phyloP scores from a whole-genome alignment of 2,329 filamentous ascomycete species.

The Penicillium sumatraense region DNA sequence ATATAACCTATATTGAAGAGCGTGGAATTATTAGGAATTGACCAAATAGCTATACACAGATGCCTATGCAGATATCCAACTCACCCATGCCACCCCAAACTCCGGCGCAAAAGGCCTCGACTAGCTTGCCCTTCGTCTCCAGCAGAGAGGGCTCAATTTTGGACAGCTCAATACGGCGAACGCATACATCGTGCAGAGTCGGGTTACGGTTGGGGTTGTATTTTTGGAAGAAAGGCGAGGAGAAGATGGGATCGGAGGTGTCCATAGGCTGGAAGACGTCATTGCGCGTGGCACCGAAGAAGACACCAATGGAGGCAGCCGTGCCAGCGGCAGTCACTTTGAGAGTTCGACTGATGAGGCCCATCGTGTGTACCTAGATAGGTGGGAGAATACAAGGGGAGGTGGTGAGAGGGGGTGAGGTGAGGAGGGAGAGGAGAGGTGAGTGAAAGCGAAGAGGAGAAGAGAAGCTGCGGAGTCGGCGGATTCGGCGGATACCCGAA shows the following conservation, averaged over 20 bases:
- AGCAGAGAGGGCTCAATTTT: constrained; percentile 69
- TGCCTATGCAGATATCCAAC: constrained; percentile 19
- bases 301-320: constrained; percentile 56
- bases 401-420: background rate
- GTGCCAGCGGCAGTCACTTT: constrained; percentile 53
- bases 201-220: constrained; percentile 69
- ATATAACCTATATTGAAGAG: constrained; percentile 40
- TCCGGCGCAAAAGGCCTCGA: constrained; percentile 69
- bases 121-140: constrained; percentile 63
- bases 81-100: constrained; percentile 69
- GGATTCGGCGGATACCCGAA: background rate
- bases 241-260: constrained; percentile 65
- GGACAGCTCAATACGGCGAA: constrained; percentile 65
- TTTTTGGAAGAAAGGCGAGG: constrained; percentile 59
- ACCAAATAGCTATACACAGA: background rate
- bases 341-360: constrained; percentile 52
- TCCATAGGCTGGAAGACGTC: constrained; percentile 64
- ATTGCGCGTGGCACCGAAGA: constrained; percentile 59
- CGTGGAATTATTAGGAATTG: too few species aligned
- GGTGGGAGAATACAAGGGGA: background rate
- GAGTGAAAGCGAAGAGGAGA: background rate
- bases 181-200: constrained; percentile 66
- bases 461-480: background rate
- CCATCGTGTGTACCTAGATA: constrained; percentile 48
- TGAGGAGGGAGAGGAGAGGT: background rate